Conservation (phyloP, 192 early-diverging fungal species). For the Powellomyces hirtus region DNA sequence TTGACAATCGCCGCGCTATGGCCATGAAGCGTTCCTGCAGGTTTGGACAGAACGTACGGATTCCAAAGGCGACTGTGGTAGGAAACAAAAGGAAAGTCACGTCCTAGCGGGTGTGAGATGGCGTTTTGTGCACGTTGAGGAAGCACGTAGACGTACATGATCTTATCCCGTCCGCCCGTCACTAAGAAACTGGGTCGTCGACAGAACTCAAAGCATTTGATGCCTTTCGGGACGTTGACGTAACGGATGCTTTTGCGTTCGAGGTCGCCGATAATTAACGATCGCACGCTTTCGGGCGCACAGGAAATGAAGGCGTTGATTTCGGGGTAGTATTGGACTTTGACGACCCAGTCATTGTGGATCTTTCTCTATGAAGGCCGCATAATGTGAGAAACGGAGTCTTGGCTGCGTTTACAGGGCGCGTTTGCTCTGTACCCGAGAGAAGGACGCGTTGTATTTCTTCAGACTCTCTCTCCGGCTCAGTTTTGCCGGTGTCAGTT, state of each 20-base stretch:
- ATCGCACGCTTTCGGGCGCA: slow-evolving; percentile 46
- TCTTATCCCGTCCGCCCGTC: slow-evolving; percentile 62
- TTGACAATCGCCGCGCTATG: slow-evolving; percentile 52
- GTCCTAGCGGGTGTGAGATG: not conserved
- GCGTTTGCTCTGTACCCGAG: no score
- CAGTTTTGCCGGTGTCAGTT: slow-evolving; percentile 48
- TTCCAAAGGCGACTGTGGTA: slow-evolving; percentile 59
- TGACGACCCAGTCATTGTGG: slow-evolving; percentile 63
- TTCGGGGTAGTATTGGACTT: slow-evolving; percentile 58
- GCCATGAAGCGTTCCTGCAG: slow-evolving; percentile 54
- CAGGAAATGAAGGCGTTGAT: slow-evolving; percentile 64
- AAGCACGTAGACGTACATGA: slow-evolving; percentile 41
- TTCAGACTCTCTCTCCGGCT: slow-evolving; percentile 40
- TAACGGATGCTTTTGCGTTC: slow-evolving; percentile 54
- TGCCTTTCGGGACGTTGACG: slow-evolving; percentile 57
- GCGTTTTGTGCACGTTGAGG: not conserved
- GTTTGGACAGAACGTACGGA: slow-evolving; percentile 64
- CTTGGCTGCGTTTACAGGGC: not conserved
- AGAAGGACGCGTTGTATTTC: slow-evolving; percentile 48
- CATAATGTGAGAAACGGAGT: no score
- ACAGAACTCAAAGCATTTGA: slow-evolving; percentile 63
- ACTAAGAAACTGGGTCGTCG: slow-evolving; percentile 60
- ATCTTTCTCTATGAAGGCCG: no score
- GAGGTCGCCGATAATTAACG: slow-evolving; percentile 57
- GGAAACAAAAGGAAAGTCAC: not conserved